A percentile compares a stretch with the other conserved stretches of the same genome.
These are phyloP conservation scores for Yamadazyma paraphyllophila DNA, from an alignment of 805 yeast genomes.

Conservation along the genomic window DNA sequence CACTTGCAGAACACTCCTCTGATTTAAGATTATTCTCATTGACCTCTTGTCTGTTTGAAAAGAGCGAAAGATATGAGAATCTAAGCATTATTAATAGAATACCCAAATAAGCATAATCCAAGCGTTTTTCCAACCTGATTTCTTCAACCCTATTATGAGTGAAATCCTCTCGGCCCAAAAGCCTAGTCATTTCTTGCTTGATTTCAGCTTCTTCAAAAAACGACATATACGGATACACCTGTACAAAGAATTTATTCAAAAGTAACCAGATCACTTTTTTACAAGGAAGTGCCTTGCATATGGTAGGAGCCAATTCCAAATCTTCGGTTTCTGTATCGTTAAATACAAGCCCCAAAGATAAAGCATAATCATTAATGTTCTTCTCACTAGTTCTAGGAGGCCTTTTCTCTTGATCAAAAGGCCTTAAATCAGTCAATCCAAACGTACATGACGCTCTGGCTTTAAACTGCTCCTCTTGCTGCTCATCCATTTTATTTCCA, in stretches of 20 bases:
- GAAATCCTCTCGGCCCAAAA: slow-evolving; percentile 41
- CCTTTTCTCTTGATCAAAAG: neutral
- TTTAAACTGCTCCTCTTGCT: slow-evolving; percentile 4
- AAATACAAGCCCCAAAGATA: slow-evolving; percentile 28
- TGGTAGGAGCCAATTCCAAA: slow-evolving; percentile 35
- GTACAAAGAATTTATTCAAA: slow-evolving; percentile 56
- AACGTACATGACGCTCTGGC: neutral
- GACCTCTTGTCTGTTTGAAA: slow-evolving; percentile 31
- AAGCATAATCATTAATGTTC: slow-evolving; percentile 19
- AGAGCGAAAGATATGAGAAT: slow-evolving; percentile 34
- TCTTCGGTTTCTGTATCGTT: neutral
- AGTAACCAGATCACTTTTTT: slow-evolving; percentile 54
- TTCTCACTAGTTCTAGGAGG: neutral
- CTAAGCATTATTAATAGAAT: slow-evolving; percentile 33
- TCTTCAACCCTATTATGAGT: slow-evolving; percentile 19
- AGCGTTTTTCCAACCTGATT: slow-evolving; percentile 27
- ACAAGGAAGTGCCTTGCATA: slow-evolving; percentile 48
- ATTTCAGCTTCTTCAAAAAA: slow-evolving; percentile 59
- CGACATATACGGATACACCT: slow-evolving; percentile 64
- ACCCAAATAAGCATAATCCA: slow-evolving; percentile 37
- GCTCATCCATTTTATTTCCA: neutral
- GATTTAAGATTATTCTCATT: slow-evolving; percentile 30
- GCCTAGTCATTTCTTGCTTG: slow-evolving; percentile 38
- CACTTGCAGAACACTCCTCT: slow-evolving; percentile 19
- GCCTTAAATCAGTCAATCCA: neutral